Percentiles rank a stretch among this genome's conserved stretches.
These are phyloP conservation scores for Taiozyma sp. DNA, from an alignment of 1,139 yeast genomes.

Conservation along the genomic window DNA sequence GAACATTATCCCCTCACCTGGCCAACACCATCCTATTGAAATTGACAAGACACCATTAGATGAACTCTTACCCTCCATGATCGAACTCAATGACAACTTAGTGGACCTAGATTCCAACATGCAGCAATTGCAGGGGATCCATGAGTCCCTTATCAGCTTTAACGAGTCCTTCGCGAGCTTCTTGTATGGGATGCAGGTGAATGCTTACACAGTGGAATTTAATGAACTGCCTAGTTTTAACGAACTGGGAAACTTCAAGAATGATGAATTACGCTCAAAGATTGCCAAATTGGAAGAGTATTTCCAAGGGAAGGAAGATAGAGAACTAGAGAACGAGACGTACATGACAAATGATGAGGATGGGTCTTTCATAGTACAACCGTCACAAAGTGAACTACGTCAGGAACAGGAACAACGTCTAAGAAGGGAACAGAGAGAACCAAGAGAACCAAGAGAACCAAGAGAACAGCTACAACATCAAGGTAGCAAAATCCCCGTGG, in stretches of 20 bases:
- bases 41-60: conserved; percentile 18
- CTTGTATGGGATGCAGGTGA: conserved; percentile 57
- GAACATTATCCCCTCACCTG: conserved; percentile 20
- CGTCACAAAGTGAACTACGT: conserved; percentile 6
- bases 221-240: conserved; percentile 37
- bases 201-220: conserved; percentile 70
- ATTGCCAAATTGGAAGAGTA: conserved; percentile 15
- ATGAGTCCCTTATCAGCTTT: conserved; percentile 46
- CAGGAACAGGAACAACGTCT: not conserved
- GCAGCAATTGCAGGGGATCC: conserved; percentile 39
- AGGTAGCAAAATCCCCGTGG: conserved; percentile 16
- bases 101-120: conserved; percentile 51
- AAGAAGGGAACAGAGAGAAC: not conserved
- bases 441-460: not conserved
- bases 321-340: conserved; percentile 4
- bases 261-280: conserved; percentile 16
- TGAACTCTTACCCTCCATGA: conserved; percentile 17
- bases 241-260: conserved; percentile 10
- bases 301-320: conserved; percentile 1
- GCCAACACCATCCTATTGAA: conserved; percentile 19
- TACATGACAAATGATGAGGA: conserved; percentile 24
- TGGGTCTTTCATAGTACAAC: conserved; percentile 21
- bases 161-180: conserved; percentile 64
- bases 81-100: conserved; percentile 47
- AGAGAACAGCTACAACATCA: not conserved